phyloP scores from a whole-genome alignment of 805 yeast species.

The Yarrowia porcina region DNA sequence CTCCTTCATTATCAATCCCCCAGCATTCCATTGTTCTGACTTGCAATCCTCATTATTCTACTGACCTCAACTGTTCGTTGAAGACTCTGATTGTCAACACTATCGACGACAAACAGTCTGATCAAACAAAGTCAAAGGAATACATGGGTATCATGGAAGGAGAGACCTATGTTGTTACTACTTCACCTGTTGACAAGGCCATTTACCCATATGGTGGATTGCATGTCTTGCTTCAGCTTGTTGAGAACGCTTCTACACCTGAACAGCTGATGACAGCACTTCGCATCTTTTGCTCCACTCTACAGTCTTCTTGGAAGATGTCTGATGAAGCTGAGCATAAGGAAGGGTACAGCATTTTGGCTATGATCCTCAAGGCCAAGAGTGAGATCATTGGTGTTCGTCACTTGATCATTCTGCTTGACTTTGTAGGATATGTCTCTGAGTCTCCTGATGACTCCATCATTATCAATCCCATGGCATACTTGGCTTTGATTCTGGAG shows the following conservation, averaged over 20 bases:
- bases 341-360: constrained; percentile 19
- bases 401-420: constrained; percentile 47
- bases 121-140: constrained; percentile 12
- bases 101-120: not conserved
- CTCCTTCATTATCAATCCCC: not conserved
- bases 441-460: constrained; percentile 53
- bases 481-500: constrained; percentile 57
- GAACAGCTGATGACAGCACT: constrained; percentile 5
- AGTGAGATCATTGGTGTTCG: constrained; percentile 30
- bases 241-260: not conserved
- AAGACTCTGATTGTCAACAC: constrained; percentile 1
- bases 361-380: constrained; percentile 14
- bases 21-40: constrained; percentile 5
- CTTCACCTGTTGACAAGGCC: constrained; percentile 4
- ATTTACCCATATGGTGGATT: constrained; percentile 22
- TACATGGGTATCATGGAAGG: constrained; percentile 20
- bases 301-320: constrained; percentile 19
- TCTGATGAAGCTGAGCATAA: constrained; percentile 18
- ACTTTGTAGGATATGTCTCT: constrained; percentile 55
- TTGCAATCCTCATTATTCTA: constrained; percentile 1
- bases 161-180: not conserved
- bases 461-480: constrained; percentile 54
- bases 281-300: not conserved
- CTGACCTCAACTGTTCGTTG: not conserved
- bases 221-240: not conserved